These are phyloP conservation scores for Pharus latifolius DNA, from an alignment of 176 grass and related monocot species.

Conservation along the genomic window DNA sequence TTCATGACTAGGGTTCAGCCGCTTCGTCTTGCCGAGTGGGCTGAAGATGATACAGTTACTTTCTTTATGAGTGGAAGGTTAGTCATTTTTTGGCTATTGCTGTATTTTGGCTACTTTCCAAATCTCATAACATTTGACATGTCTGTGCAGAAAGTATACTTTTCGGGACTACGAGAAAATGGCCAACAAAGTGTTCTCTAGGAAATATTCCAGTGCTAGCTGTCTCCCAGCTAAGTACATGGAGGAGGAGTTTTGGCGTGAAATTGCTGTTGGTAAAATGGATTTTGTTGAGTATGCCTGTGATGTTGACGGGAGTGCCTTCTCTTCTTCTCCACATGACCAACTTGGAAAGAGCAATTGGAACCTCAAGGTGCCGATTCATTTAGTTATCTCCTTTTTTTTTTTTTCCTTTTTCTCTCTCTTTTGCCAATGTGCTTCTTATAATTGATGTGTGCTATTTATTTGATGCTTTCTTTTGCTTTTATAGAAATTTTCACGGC, in stretches of 20 bases:
- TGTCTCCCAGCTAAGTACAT: slow-evolving; percentile 68
- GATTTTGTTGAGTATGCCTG: slow-evolving; percentile 97
- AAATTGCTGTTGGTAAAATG: slow-evolving; percentile 94
- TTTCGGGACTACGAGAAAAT: slow-evolving; percentile 95
- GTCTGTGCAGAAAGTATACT: slow-evolving; percentile 82
- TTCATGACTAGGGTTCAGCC: slow-evolving; percentile 95
- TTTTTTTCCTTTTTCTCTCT: not conserved
- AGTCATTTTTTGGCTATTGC: slow-evolving; percentile 1
- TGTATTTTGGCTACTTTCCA: not conserved
- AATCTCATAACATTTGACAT: not conserved
- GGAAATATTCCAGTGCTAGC: slow-evolving; percentile 78
- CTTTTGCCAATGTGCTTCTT: not conserved
- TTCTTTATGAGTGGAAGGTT: slow-evolving; percentile 99
- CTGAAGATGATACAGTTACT: slow-evolving; percentile 69
- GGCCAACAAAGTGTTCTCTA: slow-evolving; percentile 85
- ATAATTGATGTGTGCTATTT: not conserved
- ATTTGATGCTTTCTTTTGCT: not conserved
- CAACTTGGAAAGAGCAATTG: slow-evolving; percentile 89
- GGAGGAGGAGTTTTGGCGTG: slow-evolving; percentile 98
- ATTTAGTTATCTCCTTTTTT: not conserved
- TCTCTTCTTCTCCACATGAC: slow-evolving; percentile 77
- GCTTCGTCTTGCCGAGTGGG: slow-evolving; percentile 82
- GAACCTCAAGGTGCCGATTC: slow-evolving; percentile 75
- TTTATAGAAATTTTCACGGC: slow-evolving; percentile 71
- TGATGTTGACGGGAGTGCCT: slow-evolving; percentile 96